Evolutionary conservation across 2,329 filamentous ascomycete species (phyloP).

Genomic region (Calonectria honghensis): DNA sequence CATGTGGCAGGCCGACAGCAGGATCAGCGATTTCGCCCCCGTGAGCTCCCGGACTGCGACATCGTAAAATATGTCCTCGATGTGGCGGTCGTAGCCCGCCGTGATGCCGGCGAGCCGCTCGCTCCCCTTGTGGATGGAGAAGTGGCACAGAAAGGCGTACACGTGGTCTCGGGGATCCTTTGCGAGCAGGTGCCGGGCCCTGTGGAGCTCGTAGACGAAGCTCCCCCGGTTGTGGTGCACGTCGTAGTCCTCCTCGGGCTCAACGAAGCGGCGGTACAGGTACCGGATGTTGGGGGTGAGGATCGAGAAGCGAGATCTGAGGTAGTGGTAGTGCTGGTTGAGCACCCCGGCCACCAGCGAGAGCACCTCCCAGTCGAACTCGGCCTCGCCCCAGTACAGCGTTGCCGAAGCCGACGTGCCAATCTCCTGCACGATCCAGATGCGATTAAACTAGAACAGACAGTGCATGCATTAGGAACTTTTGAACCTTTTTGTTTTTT

Average conservation of each 20-base stretch:
- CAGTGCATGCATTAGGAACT: conserved; percentile 13
- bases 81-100: conserved; percentile 56
- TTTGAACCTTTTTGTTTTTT: not conserved
- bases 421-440: conserved; percentile 63
- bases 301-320: conserved; percentile 56
- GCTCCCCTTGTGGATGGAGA: conserved; percentile 54
- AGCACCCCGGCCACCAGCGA: conserved; percentile 57
- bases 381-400: conserved; percentile 59
- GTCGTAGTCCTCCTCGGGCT: conserved; percentile 55
- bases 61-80: conserved; percentile 59
- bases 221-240: conserved; percentile 57
- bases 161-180: conserved; percentile 60
- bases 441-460: conserved; percentile 58
- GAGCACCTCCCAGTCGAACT: conserved; percentile 59
- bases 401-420: conserved; percentile 58
- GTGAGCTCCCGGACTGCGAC: conserved; percentile 57
- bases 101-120: conserved; percentile 49
- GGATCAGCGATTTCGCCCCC: conserved; percentile 55
- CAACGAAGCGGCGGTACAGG: conserved; percentile 58
- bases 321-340: conserved; percentile 58
- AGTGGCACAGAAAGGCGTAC: conserved; percentile 62
- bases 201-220: conserved; percentile 61
- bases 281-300: conserved; percentile 60
- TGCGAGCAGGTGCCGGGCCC: conserved; percentile 57
- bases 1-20: conserved; percentile 57